Evolutionary conservation across 371 early-diverging fungal genomes (phyloP).

Genomic region (Basidiobolus meristosporus): DNA sequence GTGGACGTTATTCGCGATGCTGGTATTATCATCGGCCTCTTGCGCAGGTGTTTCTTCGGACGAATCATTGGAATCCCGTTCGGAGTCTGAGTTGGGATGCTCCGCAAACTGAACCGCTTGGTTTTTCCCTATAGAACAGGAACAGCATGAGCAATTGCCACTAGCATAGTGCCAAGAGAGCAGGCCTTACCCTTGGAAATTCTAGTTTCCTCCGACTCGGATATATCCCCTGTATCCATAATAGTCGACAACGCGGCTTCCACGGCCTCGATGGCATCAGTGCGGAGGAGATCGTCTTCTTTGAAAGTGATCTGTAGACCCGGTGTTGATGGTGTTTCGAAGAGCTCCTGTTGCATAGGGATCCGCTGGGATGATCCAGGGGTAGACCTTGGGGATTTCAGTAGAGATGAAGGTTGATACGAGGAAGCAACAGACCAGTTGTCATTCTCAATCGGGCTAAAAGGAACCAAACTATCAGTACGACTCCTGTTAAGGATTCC

Average conservation of each 20-base stretch:
- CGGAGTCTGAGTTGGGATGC: conserved; percentile 1
- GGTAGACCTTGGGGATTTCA: too few species aligned
- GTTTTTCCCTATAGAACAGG: conserved; percentile 2
- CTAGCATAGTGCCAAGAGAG: too few species aligned
- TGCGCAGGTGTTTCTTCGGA: conserved; percentile 1
- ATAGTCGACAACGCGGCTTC: conserved; percentile 36
- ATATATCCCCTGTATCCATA: conserved; percentile 13
- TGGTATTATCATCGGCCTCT: conserved; percentile 3
- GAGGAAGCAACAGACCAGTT: too few species aligned
- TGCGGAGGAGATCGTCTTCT: conserved; percentile 5
- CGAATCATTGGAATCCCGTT: neutral
- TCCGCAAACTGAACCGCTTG: conserved; percentile 4
- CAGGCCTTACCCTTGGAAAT: too few species aligned
- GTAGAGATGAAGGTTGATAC: too few species aligned
- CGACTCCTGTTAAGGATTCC: neutral
- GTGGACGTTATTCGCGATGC: conserved; percentile 14
- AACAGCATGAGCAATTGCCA: too few species aligned
- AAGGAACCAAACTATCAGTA: too few species aligned
- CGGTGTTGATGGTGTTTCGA: too few species aligned
- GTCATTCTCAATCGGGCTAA: too few species aligned
- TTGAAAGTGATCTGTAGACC: conserved; percentile 1
- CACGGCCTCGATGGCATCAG: conserved; percentile 30
- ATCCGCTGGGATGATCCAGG: too few species aligned
- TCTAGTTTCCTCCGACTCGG: neutral
- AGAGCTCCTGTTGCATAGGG: too few species aligned